Base-by-base conservation (phyloP, 116 monocot species). In the Zostera marina region DNA sequence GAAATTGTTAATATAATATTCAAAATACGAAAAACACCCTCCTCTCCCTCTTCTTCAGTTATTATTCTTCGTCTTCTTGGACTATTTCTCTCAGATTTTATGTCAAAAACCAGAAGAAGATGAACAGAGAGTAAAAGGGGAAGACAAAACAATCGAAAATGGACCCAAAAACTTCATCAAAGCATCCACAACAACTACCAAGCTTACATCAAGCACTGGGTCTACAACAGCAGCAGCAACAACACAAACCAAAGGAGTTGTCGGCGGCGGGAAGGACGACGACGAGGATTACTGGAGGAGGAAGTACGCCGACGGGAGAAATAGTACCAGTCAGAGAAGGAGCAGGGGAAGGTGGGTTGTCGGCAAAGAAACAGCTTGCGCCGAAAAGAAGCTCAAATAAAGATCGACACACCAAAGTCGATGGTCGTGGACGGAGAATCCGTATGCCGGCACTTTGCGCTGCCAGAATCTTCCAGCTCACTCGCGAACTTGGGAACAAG, bases 391-490 rank as follows among this genome's bases (percentile, higher is more conserved):
- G 53, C 63, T 67, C 67, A 8, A 73, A 68, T 44, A 73, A 73
- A 58, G 73, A 73, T 38, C 13, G 73, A 19, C 73, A 73, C 68
- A 73, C 73, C 58, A 73, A 73, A 43, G 73, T 73, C 13, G 73
- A 68, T 21, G 73, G 73, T 15, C 40, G 73, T 14, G 73, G 73
- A 1, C 56, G 73, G 21, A 22, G 73, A 26, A 68, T 73, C 48
- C 56, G 73, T 38, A 73, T 73, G 73, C 73, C 73, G 13, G 73
- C 73, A 17, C 67, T 73, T 40, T 73, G 67, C 42, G 73, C 73
- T 16, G 66, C 73, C 48, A 42, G 73, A 21, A 67, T 73, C 56
- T 73, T 73, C 56, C 73, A 73, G 67, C 53, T 72, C 9, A 72
- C 72, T 4, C 22, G 72, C 5, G 72, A 72, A 22, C 66, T 72